Evolutionary conservation across 2,329 filamentous ascomycete genomes (phyloP), one percentile per base, ranked within the genome.

Genomic region (Rhinocladiella mackenziei): DNA sequence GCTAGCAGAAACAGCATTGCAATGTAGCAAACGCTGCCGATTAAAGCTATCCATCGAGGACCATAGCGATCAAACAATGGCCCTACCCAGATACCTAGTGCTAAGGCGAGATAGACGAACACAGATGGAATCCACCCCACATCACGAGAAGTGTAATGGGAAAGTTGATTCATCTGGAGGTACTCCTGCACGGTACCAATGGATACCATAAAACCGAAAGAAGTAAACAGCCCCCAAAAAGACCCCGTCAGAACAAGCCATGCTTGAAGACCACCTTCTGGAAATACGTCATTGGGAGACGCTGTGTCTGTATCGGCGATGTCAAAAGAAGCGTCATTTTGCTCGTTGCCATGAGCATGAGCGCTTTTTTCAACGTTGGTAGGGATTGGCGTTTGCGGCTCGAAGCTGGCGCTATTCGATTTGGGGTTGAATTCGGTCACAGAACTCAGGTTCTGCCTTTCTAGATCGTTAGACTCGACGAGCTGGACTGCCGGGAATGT

Each of bases 111-210:
- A 33, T 72, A 74, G 4, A 68, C 64, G 23, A 72, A 67, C 3
- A 73, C 50, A 1, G 71, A 69, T 1, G 67, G 66, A 39, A 75
- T 74, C 72, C 72, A 76, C 14, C 71, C 72, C 0, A 76, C 63
- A 29, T 75, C 65, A 3, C 68, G 58, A 3, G 67, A 58, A 3
- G 63, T 64, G 48, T 71, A 72, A 5, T 54, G 47, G 0, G 61
- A 56, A 1, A 76, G 61, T 51, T 75, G 71, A 42, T 75, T 61
- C 2, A 58, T 59, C 23, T 64, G 64, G 18, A 73, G 64, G 36
- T 74, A 72, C 31, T 71, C 63, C 49, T 75, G 72, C 0, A 75
- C 56, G 1, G 70, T 66, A n/a, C 72, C 72, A 5, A 75, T 66
- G 46, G 57, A 67, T 35, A 69, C 64, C 62, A 74, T 72, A 35